Conservation (phyloP, 345 rosid genomes). For the Corymbia maculata region DNA sequence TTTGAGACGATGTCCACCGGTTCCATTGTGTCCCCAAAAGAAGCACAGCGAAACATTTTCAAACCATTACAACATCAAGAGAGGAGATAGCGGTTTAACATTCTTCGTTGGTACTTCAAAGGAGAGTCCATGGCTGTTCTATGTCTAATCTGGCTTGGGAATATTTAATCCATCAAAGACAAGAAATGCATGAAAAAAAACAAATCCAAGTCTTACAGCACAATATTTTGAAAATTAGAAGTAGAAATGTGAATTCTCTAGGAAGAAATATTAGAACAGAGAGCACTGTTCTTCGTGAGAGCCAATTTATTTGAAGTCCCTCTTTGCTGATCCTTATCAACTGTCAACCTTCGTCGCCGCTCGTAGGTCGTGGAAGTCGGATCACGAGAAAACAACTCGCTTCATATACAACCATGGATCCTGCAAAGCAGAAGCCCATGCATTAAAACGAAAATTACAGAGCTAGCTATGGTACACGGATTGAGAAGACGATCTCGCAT, state of each 20-base stretch:
- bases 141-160: neutral
- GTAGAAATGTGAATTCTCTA: neutral
- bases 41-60: neutral
- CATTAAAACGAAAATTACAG: neutral
- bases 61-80: neutral
- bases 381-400: neutral
- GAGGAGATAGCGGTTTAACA: neutral
- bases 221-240: neutral
- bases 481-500: neutral
- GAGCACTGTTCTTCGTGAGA: too few relatives aligned
- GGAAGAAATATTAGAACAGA: too few relatives aligned
- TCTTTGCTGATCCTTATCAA: neutral
- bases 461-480: neutral
- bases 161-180: neutral
- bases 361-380: neutral
- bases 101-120: neutral
- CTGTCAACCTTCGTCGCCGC: neutral
- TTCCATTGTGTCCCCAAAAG: neutral
- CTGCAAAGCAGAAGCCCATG: too few relatives aligned
- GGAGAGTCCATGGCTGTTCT: neutral
- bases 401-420: neutral
- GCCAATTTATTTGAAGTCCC: neutral
- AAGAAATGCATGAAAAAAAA: neutral
- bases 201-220: neutral
- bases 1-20: neutral